phyloP scores from a whole-genome alignment of 2,329 filamentous ascomycete species.

The Hypocreales sp. region DNA sequence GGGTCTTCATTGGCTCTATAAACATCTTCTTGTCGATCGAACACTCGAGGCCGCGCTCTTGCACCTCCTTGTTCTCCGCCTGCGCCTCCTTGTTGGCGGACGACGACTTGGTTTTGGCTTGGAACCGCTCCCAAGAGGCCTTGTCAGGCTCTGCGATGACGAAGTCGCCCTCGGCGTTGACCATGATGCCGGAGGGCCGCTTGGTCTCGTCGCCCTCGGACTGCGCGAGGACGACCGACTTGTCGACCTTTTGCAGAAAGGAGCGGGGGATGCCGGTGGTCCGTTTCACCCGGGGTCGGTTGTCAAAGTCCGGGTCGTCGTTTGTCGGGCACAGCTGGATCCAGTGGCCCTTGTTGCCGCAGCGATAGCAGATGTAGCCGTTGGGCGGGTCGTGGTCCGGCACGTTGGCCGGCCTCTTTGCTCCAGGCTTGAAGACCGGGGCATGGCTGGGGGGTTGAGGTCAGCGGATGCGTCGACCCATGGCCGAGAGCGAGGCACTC shows the following conservation, averaged over 20 bases:
- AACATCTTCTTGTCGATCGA: constrained; percentile 96
- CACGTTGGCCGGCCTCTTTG: constrained; percentile 57
- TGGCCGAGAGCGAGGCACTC: constrained; percentile 15
- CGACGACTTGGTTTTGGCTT: constrained; percentile 82
- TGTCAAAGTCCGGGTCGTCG: constrained; percentile 90
- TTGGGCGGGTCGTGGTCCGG: constrained; percentile 87
- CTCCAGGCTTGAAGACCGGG: constrained; percentile 41
- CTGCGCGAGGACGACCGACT: constrained; percentile 60
- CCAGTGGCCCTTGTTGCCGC: constrained; percentile 97
- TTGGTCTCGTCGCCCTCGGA: constrained; percentile 71
- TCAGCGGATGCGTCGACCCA: constrained; percentile 14
- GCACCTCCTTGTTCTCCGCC: constrained; percentile 70
- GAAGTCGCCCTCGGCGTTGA: constrained; percentile 94
- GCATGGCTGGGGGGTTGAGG: constrained; percentile 36
- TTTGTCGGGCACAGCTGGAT: constrained; percentile 98
- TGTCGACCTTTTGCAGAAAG: constrained; percentile 90
- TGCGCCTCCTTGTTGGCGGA: constrained; percentile 65
- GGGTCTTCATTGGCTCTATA: constrained; percentile 96
- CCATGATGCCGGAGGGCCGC: constrained; percentile 81
- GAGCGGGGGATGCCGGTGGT: constrained; percentile 95
- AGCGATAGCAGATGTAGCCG: constrained; percentile 92
- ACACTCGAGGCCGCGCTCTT: constrained; percentile 81
- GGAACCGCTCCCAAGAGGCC: constrained; percentile 91
- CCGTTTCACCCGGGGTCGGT: constrained; percentile 81
- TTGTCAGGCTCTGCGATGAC: constrained; percentile 94